These are phyloP conservation scores for Scutellaria baicalensis DNA, from an alignment of 257 asterid species.

Conservation along the genomic window DNA sequence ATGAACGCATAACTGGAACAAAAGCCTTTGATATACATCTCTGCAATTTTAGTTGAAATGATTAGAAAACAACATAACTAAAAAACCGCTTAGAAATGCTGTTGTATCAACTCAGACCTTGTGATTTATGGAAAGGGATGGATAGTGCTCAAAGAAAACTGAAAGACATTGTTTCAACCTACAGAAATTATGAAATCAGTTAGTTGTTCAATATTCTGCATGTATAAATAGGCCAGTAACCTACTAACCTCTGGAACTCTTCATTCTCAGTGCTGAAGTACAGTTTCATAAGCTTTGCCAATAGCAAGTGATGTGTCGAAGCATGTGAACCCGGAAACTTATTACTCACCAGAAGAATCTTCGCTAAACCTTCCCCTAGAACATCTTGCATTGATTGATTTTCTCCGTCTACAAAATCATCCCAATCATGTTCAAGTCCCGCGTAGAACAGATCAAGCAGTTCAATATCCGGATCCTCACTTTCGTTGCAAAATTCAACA, in stretches of 20 bases:
- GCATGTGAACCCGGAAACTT: constrained; percentile 43
- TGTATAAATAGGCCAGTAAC: background rate
- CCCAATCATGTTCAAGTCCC: constrained; percentile 55
- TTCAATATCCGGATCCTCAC: constrained; percentile 48
- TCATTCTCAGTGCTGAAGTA: constrained; percentile 55
- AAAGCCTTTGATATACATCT: constrained; percentile 73
- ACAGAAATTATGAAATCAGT: constrained; percentile 19
- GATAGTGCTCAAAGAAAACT: constrained; percentile 94
- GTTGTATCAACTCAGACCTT: constrained; percentile 47
- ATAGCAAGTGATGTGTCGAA: constrained; percentile 45
- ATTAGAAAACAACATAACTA: background rate
- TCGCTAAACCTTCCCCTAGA: constrained; percentile 90
- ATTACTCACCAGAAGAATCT: constrained; percentile 71
- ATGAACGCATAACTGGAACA: constrained; percentile 64
- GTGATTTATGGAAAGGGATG: constrained; percentile 73
- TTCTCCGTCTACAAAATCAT: constrained; percentile 50
- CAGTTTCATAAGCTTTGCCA: constrained; percentile 63
- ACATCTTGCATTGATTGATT: constrained; percentile 53
- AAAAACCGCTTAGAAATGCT: background rate
- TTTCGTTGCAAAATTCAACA: constrained; percentile 33
- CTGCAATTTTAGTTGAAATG: constrained; percentile 37
- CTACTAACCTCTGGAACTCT: constrained; percentile 49
- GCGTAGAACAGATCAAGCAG: constrained; percentile 64
- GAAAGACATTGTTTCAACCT: constrained; percentile 90
- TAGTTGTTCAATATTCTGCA: background rate